A percentile compares a stretch with the other conserved stretches of the same genome.
Conservation (phyloP, 768 basidiomycete species). For the Suillus decipiens region DNA sequence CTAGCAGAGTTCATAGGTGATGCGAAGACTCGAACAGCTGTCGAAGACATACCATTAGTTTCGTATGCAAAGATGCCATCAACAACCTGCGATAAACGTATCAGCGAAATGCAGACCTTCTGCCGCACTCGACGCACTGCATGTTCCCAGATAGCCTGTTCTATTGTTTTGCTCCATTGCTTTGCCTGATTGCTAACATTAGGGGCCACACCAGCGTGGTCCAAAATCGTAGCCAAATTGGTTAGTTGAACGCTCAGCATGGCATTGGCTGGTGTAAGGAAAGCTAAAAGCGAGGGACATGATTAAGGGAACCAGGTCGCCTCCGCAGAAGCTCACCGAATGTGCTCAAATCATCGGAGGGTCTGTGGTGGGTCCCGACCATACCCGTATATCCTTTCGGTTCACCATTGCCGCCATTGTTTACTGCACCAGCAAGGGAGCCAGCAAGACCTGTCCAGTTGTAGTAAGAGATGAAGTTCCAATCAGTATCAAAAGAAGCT, state of each 20-base stretch:
- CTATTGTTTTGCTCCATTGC: constrained; percentile 58
- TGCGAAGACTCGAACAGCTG: not conserved
- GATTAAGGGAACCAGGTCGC: constrained; percentile 3
- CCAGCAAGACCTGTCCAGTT: constrained; percentile 79
- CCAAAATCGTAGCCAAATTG: constrained; percentile 61
- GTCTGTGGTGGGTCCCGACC: constrained; percentile 76
- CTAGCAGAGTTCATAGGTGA: constrained; percentile 30
- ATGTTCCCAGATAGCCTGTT: constrained; percentile 60
- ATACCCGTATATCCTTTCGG: constrained; percentile 73
- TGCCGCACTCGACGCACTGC: constrained; percentile 42
- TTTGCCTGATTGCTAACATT: constrained; percentile 56
- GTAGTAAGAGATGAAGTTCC: constrained; percentile 75
- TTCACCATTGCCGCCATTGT: constrained; percentile 72
- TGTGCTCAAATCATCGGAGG: constrained; percentile 71
- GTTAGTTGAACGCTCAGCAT: constrained; percentile 77
- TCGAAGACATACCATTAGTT: constrained; percentile 54
- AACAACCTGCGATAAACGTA: constrained; percentile 45
- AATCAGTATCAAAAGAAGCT: constrained; percentile 64
- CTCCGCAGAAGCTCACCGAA: constrained; percentile 48
- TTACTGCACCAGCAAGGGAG: constrained; percentile 57
- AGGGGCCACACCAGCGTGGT: constrained; percentile 45
- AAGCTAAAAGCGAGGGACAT: constrained; percentile 44
- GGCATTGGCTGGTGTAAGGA: constrained; percentile 77
- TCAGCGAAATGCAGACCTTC: constrained; percentile 3
- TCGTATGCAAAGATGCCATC: constrained; percentile 76